A percentile compares a stretch with the other conserved stretches of the same genome.
These are phyloP conservation scores for Xylariaceae sp. DNA, from an alignment of 2,329 filamentous ascomycete genomes.

Conservation along the genomic window DNA sequence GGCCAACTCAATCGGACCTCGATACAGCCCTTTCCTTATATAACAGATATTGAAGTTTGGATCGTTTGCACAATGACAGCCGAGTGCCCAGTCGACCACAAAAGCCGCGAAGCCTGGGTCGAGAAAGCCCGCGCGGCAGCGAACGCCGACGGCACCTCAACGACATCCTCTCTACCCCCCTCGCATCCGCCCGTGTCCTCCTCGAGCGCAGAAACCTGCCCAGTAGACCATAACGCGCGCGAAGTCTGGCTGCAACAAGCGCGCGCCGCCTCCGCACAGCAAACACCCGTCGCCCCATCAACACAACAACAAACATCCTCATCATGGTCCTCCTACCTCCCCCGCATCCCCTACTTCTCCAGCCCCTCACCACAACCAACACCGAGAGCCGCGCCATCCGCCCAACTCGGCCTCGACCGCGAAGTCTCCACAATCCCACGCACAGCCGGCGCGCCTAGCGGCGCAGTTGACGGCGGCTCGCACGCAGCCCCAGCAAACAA, in stretches of 20 bases:
- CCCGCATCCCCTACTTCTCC: constrained; percentile 40
- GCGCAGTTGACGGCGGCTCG: constrained; percentile 27
- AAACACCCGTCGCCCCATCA: no score
- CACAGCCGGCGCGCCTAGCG: constrained; percentile 38
- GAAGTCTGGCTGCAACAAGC: constrained; percentile 55
- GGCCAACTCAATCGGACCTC: no score
- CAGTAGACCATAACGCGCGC: constrained; percentile 64
- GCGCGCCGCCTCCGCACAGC: constrained; percentile 21
- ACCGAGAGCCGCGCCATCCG: background rate
- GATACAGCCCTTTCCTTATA: background rate
- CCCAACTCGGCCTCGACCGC: constrained; percentile 57
- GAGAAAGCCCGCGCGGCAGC: constrained; percentile 51
- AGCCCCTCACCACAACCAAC: constrained; percentile 15
- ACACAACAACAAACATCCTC: constrained; percentile 29
- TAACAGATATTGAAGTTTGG: no score
- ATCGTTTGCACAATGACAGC: background rate
- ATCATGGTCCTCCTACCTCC: constrained; percentile 43
- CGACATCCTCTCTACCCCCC: constrained; percentile 28
- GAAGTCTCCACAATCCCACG: constrained; percentile 77
- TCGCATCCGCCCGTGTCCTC: constrained; percentile 25
- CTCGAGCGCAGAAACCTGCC: constrained; percentile 44
- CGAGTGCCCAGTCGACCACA: constrained; percentile 81
- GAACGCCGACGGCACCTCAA: constrained; percentile 6
- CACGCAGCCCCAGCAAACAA: constrained; percentile 50
- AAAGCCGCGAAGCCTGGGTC: constrained; percentile 83